Base-by-base conservation (phyloP, 257 asterid genomes). In the Jacaranda mimosifolia region DNA sequence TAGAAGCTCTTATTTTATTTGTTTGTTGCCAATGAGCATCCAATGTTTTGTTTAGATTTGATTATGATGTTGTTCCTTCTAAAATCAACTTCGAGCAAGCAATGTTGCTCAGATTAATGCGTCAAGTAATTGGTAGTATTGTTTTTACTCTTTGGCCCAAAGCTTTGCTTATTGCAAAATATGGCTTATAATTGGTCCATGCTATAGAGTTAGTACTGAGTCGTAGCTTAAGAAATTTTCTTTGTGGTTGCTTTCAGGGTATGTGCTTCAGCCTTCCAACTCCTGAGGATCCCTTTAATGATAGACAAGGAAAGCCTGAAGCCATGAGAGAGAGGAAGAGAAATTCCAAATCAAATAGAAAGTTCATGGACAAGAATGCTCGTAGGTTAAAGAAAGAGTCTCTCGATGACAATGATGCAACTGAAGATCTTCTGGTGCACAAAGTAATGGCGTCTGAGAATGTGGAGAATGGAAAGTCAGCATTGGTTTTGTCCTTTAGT, bases 191-290 rank as follows among this genome's bases (percentile, higher is more conserved):
- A 63, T 73, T 73, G 15, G 10, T 39, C 39, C 36, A 15, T 57
- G 32, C n/a, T 21, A 21, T 70, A 68, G 48, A 21, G 52, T 68
- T 32, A 9, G 62, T 12, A 55, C 21, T 74, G 63, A 4, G 45
- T 38, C 3, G 42, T 67, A 48, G 74, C 76, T 72, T 58, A 70
- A 14, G 70, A 70, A 39, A 32, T 17, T 11, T 26, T 72, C 0
- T 11, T 42, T 68, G 18, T 63, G 74, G 74, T 69, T 74, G 73
- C 67, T 48, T 79, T 69, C 87, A 96, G 98, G 95, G 99, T 14
- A 96, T 96, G 99, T 96, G 98, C 82, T 96, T 79, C 83, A 93
- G 92, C 83, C 90, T 96, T 76, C 99, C 98, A 55, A 86, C 95
- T 6, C 82, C 80, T 6, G 97, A 90, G 71, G 92, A 96, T 80